Percentiles rank a stretch among this genome's conserved stretches.
phyloP scores from a whole-genome alignment of 2,329 filamentous ascomycete genomes.

The Microdochium nivale region DNA sequence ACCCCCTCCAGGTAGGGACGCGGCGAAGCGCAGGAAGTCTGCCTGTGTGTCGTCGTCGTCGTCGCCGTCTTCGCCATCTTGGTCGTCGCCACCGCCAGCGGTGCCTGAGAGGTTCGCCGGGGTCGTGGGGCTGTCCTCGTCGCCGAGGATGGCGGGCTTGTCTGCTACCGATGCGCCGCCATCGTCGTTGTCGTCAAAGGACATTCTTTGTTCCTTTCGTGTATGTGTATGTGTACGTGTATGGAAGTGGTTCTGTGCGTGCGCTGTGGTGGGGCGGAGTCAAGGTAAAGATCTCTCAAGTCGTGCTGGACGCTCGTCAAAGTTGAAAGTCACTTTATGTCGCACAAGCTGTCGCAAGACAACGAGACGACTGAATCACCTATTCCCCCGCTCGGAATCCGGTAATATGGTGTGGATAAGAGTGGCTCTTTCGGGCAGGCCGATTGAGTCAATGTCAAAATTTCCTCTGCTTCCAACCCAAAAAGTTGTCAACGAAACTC shows the following conservation, averaged over 20 bases:
- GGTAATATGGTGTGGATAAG: too few relatives aligned
- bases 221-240: neutral
- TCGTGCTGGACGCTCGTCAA: too few relatives aligned
- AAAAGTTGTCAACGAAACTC: too few relatives aligned
- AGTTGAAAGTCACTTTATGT: too few relatives aligned
- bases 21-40: constrained; percentile 70
- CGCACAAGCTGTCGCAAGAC: too few relatives aligned
- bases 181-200: constrained; percentile 36
- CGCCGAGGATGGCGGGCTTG: constrained; percentile 2
- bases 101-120: constrained; percentile 10
- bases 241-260: neutral
- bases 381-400: too few relatives aligned
- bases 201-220: constrained; percentile 16
- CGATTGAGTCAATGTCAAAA: too few relatives aligned
- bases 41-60: constrained; percentile 72
- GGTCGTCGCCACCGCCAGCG: constrained; percentile 8
- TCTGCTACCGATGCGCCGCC: constrained; percentile 4
- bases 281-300: too few relatives aligned
- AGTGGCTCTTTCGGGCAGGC: too few relatives aligned
- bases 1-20: constrained; percentile 27
- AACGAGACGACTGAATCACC: too few relatives aligned
- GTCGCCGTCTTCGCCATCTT: constrained; percentile 38
- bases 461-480: too few relatives aligned
- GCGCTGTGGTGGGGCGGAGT: too few relatives aligned
- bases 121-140: constrained; percentile 6